Evolutionary conservation across 2,329 filamentous ascomycete genomes (phyloP).

Genomic region (Aspergillus sp.): DNA sequence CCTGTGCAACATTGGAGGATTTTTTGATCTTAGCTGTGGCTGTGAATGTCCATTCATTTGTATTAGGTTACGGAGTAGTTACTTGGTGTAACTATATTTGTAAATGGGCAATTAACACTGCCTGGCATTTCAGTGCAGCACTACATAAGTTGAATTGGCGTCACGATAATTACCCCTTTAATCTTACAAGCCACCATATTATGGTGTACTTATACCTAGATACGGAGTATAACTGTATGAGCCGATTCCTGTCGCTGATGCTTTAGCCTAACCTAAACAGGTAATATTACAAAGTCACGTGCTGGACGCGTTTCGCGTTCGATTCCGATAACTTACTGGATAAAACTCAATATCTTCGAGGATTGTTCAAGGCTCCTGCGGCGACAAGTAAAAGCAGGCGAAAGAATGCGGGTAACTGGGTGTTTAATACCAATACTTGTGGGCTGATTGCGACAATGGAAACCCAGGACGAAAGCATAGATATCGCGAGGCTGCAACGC

Average conservation of each 20-base stretch:
- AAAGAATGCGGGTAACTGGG: not conserved
- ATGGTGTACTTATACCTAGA: no score
- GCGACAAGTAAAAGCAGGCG: not conserved
- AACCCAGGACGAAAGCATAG: conserved; percentile 42
- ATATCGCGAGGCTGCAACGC: conserved; percentile 41
- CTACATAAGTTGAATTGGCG: not conserved
- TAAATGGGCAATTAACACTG: not conserved
- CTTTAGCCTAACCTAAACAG: conserved; percentile 12
- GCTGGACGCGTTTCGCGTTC: conserved; percentile 33
- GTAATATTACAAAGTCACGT: conserved; percentile 34
- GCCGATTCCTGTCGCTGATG: no score
- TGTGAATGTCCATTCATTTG: not conserved
- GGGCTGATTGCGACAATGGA: conserved; percentile 30
- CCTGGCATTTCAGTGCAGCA: not conserved
- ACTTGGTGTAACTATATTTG: conserved; percentile 14
- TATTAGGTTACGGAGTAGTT: no score
- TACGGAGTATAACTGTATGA: no score
- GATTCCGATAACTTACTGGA: conserved; percentile 9
- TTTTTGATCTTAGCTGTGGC: not conserved
- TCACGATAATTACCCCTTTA: not conserved
- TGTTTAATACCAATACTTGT: not conserved
- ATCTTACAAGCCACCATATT: not conserved
- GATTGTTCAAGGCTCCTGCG: not conserved
- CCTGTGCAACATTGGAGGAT: not conserved
- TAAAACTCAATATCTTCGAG: not conserved